phyloP scores from a whole-genome alignment of 169 alveolate species.

The Plasmodium sp. region DNA sequence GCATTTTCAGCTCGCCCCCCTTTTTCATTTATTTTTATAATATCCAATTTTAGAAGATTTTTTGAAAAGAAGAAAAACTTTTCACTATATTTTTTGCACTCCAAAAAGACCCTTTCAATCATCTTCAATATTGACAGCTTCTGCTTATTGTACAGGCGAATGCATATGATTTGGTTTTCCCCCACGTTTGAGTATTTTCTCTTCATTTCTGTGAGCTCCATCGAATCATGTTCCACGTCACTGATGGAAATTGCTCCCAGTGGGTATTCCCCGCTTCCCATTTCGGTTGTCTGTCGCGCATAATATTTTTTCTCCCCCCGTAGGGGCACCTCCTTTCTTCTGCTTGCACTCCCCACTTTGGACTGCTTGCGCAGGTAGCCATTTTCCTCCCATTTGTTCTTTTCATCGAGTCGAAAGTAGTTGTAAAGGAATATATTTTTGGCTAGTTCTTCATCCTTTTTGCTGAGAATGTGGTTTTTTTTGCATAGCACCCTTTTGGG shows the following conservation, averaged over 20 bases:
- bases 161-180: constrained; percentile 19
- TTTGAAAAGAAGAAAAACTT: constrained; percentile 62
- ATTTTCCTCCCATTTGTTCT: constrained; percentile 8
- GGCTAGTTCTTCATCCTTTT: constrained; percentile 24
- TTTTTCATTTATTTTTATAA: constrained; percentile 50
- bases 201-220: not conserved
- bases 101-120: constrained; percentile 60
- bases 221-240: not conserved
- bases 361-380: not conserved
- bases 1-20: constrained; percentile 39
- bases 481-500: not conserved
- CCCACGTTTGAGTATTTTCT: not conserved
- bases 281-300: not conserved
- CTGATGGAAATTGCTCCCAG: not conserved
- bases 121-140: constrained; percentile 8
- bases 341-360: not conserved
- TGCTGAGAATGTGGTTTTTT: not conserved
- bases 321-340: not conserved
- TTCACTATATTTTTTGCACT: constrained; percentile 72
- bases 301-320: not conserved
- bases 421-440: constrained; percentile 15
- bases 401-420: not conserved
- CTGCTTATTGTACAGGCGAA: constrained; percentile 26
- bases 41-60: constrained; percentile 47
- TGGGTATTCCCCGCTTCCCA: not conserved